Base-by-base conservation (phyloP, 2,329 filamentous ascomycete genomes). In the Tolypocladium ovalisporum region DNA sequence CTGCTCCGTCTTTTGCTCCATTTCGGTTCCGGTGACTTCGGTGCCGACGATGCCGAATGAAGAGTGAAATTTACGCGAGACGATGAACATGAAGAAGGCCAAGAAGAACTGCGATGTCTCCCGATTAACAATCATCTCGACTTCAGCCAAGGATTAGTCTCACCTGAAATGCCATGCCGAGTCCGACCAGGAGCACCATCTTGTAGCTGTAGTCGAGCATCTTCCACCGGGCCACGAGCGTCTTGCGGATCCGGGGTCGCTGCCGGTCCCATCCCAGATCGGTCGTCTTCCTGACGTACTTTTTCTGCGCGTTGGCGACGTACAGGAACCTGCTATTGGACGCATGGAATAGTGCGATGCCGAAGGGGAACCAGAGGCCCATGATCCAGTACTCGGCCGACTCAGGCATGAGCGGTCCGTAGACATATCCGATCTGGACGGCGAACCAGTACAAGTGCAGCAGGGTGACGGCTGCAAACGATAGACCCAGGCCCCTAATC, bases 301-400 rank as follows among this genome's bases (percentile, higher is more conserved):
- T 75, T 61, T 72, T 75, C 66, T 86, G 83, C 32, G 77, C 73
- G 61, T 76, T 76, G 54, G 82, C 82, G 56, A 85, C 74, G 61
- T 84, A 73, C 22, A 85, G 75, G 56, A 87, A 82, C 57, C 82
- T 81, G 63, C 75, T 79, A 66, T 86, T 85, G 59, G 80, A 80
- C 27, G 82, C 84, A 64, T 87, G 84, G 65, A 87, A 87, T 6
- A 88, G 70, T 9, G 82, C 84, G 56, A 88, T 82, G 29, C 85
- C 84, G 53, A 83, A 78, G 13, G 85, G 85, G 3, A 87, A 72
- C 67, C 82, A 85, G 57, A 83, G 74, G 60, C 80, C 79, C 85
- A 88, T 88, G 68, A 85, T 77, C 82, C 84, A 88, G 66, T 77
- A 88, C 68, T 86, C 81, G 19, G 75, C 74, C 24, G 76, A 71